Percentiles rank a stretch among this genome's conserved stretches.
Conservation (phyloP, 164 flowering plant species). For the Magnolia kwangsiensis region DNA sequence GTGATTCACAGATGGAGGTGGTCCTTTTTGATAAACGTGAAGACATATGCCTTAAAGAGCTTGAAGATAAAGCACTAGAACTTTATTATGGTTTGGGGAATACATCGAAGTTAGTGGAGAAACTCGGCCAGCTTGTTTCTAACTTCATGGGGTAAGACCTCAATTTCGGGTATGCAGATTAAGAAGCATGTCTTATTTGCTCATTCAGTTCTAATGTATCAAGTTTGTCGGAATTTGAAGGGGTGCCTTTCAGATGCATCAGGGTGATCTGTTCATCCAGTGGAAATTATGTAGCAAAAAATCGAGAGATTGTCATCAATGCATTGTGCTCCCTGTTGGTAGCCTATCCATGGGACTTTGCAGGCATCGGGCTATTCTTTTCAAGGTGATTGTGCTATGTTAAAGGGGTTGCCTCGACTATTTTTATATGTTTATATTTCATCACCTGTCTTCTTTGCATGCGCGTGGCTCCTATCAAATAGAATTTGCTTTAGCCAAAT, state of each 20-base stretch:
- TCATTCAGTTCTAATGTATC: slow-evolving; percentile 9
- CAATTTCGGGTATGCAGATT: background rate
- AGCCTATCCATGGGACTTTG: slow-evolving; percentile 83
- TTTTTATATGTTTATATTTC: too few species aligned
- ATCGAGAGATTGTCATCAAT: slow-evolving; percentile 52
- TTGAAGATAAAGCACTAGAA: slow-evolving; percentile 74
- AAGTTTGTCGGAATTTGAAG: slow-evolving; percentile 37
- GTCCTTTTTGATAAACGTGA: slow-evolving; percentile 66
- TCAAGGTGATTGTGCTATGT: slow-evolving; percentile 53
- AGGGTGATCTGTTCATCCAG: slow-evolving; percentile 66
- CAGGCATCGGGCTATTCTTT: slow-evolving; percentile 89
- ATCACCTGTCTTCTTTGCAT: too few species aligned
- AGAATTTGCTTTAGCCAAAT: too few species aligned
- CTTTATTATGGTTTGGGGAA: slow-evolving; percentile 55
- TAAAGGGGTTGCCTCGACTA: too few species aligned
- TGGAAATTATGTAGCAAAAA: slow-evolving; percentile 72
- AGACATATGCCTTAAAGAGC: slow-evolving; percentile 71
- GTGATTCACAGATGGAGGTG: slow-evolving; percentile 79
- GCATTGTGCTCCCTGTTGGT: slow-evolving; percentile 82
- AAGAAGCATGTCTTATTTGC: background rate
- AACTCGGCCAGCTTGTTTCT: slow-evolving; percentile 86
- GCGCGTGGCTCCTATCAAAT: too few species aligned
- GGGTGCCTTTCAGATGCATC: slow-evolving; percentile 75
- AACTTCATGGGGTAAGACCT: slow-evolving; percentile 71
- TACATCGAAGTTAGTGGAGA: slow-evolving; percentile 55